Evolutionary conservation across 257 asterid genomes (phyloP), one percentile per base, ranked within the genome.

Genomic region (Primulina eburnea): DNA sequence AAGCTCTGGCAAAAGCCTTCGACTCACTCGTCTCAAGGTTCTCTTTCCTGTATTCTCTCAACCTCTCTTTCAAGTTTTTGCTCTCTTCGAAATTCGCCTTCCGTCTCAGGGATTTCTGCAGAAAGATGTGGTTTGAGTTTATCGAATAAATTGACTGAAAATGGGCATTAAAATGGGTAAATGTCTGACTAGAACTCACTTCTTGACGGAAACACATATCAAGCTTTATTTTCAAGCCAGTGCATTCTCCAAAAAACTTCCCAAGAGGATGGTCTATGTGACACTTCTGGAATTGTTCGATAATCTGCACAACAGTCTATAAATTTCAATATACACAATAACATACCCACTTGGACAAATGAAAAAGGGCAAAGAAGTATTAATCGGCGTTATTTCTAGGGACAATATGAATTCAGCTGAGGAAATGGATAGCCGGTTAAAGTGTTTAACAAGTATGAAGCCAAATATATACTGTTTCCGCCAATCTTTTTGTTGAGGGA

Each of bases 51-150:
- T 75, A 76, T 21, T 79, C 86, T 40, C 26, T 82, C 43, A 81
- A 72, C 70, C 85, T 75, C 80, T 81, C 86, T 74, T 84, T 84
- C 59, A 81, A 60, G 76, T 80, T 83, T 71, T 89, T 89, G 82
- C 96, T 92, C 85, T 86, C 85, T 69, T 92, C 98, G 64, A 92
- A 89, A 73, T 92, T 92, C 34, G 92, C 92, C 81, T 88, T 88
- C 68, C 96, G 78, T 78, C 85, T 92, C 83, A 86, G 34, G 26
- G 89, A 90, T 92, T 92, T 92, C 98, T 92, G 94, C 63, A 43
- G 16, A 21, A 71, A 8, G 33, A 59, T 20, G 24, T 21, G n/a
- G 66, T 24, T 34, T 21, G 2, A 32, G 24, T 20, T 5, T 57
- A 62, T 38, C n/a, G 50, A 66, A 67, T 26, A 28, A 37, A 17